These are phyloP conservation scores for Spinellus fusiger DNA, from an alignment of 192 early-diverging fungal genomes.

Conservation along the genomic window DNA sequence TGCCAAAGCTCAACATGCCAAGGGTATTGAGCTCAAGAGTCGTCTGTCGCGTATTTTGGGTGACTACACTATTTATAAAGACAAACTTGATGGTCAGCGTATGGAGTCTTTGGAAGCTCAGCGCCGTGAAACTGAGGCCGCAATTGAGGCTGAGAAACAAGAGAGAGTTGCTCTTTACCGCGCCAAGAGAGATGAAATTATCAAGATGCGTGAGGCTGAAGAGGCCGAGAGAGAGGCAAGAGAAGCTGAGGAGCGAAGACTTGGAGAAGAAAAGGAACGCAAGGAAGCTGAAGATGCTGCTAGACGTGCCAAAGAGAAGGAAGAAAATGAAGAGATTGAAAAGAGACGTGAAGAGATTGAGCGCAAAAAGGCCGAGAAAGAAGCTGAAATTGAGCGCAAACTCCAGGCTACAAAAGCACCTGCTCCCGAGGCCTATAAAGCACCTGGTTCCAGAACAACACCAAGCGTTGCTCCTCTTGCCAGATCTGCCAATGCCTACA, in stretches of 20 bases:
- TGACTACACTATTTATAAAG: slow-evolving; percentile 64
- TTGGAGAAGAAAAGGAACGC: slow-evolving; percentile 31
- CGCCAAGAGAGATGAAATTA: slow-evolving; percentile 47
- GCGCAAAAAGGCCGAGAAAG: slow-evolving; percentile 39
- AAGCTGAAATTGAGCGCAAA: slow-evolving; percentile 43
- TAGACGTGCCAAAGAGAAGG: slow-evolving; percentile 38
- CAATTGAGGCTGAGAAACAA: slow-evolving; percentile 70
- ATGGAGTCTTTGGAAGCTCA: slow-evolving; percentile 51
- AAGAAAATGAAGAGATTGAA: slow-evolving; percentile 25
- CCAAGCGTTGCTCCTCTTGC: not conserved
- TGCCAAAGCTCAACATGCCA: slow-evolving; percentile 57
- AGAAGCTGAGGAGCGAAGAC: slow-evolving; percentile 37
- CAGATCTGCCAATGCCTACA: not conserved
- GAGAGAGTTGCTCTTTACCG: slow-evolving; percentile 57
- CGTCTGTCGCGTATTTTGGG: slow-evolving; percentile 76
- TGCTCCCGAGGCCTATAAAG: not conserved
- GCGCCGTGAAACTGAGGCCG: slow-evolving; percentile 47
- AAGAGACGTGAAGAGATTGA: slow-evolving; percentile 46
- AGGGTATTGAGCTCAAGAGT: slow-evolving; percentile 70
- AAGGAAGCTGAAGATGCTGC: slow-evolving; percentile 40
- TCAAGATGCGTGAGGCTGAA: slow-evolving; percentile 30
- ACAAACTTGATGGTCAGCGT: slow-evolving; percentile 56
- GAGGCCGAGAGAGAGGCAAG: slow-evolving; percentile 28
- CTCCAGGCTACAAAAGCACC: too few species aligned
- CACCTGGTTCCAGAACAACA: not conserved